These are phyloP conservation scores for Helicocarpus griseus DNA, from an alignment of 2,329 filamentous ascomycete genomes.

Conservation along the genomic window DNA sequence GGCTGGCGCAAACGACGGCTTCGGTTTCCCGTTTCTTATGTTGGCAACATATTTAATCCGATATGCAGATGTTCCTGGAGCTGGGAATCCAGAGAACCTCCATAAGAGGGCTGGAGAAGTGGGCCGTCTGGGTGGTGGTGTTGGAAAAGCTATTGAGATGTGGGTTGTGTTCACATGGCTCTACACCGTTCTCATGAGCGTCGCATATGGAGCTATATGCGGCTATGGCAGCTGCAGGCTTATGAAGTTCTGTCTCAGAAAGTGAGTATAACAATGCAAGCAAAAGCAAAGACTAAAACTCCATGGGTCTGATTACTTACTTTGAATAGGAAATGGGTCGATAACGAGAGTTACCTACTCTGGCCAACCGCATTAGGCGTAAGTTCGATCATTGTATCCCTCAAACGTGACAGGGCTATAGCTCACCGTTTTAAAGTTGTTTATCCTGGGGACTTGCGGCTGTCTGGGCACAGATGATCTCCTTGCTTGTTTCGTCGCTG, in stretches of 20 bases:
- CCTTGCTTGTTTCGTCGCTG: slow-evolving; percentile 52
- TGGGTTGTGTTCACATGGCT: slow-evolving; percentile 54
- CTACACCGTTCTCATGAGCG: slow-evolving; percentile 48
- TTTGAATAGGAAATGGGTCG: slow-evolving; percentile 42
- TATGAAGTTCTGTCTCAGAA: slow-evolving; percentile 32
- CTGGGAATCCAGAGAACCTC: slow-evolving; percentile 13
- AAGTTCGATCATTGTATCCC: slow-evolving; percentile 6
- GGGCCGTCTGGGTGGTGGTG: slow-evolving; percentile 44
- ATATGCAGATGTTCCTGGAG: slow-evolving; percentile 35
- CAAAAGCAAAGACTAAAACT: slow-evolving; percentile 9
- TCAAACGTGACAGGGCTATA: background rate
- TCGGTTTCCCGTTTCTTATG: slow-evolving; percentile 53
- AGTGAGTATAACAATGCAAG: slow-evolving; percentile 11
- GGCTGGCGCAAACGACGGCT: slow-evolving; percentile 53
- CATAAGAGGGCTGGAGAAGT: slow-evolving; percentile 25
- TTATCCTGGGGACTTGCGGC: slow-evolving; percentile 49
- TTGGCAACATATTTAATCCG: slow-evolving; percentile 49
- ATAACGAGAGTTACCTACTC: slow-evolving; percentile 45
- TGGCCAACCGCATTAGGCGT: slow-evolving; percentile 44
- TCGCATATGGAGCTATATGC: slow-evolving; percentile 43
- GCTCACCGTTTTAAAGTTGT: slow-evolving; percentile 34
- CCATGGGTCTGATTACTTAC: background rate
- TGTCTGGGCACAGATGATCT: slow-evolving; percentile 51
- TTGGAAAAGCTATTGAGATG: slow-evolving; percentile 43
- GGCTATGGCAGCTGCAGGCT: slow-evolving; percentile 41